Conservation (phyloP, 257 asterid species). For the Solanum bulbocastanum region DNA sequence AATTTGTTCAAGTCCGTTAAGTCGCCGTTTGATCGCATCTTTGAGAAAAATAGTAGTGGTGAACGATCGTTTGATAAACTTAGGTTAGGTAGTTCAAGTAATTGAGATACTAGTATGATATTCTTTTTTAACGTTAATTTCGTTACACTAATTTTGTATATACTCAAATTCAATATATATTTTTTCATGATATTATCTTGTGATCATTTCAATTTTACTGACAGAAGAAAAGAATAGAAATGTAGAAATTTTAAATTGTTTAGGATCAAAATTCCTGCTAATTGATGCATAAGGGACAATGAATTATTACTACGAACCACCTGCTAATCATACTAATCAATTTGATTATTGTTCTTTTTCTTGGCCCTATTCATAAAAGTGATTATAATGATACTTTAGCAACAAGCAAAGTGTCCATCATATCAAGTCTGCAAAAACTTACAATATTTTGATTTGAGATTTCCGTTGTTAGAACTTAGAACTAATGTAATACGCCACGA, state of each 20-base stretch:
- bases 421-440: not conserved
- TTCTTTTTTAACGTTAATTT: not conserved
- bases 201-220: not conserved
- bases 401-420: not conserved
- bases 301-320: not conserved
- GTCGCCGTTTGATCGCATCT: constrained; percentile 17
- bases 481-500: not conserved
- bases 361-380: not conserved
- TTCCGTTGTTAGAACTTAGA: not conserved
- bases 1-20: constrained; percentile 12
- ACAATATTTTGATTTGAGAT: not conserved
- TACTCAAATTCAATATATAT: not conserved
- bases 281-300: not conserved
- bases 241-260: not conserved
- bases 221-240: not conserved
- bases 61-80: constrained; percentile 18
- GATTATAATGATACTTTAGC: not conserved
- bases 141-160: not conserved
- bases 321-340: not conserved
- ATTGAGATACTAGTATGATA: not conserved
- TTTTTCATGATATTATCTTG: not conserved
- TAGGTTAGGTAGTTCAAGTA: not conserved
- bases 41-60: constrained; percentile 12
- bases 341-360: not conserved
- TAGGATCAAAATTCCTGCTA: not conserved